A percentile compares a stretch with the other conserved stretches of the same genome.
Evolutionary conservation across 179 eudicot species (phyloP).

Genomic region (Beta lomatogona): DNA sequence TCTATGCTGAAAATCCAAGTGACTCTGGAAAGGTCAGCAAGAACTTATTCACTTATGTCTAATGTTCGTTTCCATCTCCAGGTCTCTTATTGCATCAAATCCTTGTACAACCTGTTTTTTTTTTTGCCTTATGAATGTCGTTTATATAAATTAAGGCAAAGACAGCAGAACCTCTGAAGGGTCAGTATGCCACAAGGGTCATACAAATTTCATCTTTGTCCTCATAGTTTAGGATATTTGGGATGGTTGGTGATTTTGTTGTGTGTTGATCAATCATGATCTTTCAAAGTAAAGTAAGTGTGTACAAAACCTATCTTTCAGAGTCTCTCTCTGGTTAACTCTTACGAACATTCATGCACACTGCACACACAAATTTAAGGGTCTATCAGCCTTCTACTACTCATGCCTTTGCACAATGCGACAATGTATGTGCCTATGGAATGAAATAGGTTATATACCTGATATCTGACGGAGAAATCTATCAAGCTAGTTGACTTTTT

Average conservation of each 20-base stretch:
- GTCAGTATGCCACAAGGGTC: neutral
- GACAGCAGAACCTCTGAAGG: neutral
- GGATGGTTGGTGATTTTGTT: neutral
- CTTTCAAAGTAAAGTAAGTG: neutral
- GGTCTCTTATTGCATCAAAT: neutral
- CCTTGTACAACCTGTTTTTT: neutral
- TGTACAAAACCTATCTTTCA: neutral
- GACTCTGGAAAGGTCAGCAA: constrained; percentile 91
- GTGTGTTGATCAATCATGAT: neutral
- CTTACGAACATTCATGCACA: neutral
- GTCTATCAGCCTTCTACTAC: neutral
- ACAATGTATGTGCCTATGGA: neutral
- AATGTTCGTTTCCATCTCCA: neutral
- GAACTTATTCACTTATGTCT: neutral
- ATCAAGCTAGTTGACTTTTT: neutral
- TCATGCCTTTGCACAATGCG: neutral
- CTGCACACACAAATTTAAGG: neutral
- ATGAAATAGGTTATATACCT: neutral
- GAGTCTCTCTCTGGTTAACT: neutral
- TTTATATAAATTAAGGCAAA: neutral
- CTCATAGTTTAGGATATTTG: neutral
- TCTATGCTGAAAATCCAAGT: constrained; percentile 96
- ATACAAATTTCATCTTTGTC: neutral
- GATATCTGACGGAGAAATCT: neutral
- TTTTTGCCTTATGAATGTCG: neutral